Conservation (phyloP, 2,329 filamentous ascomycete species). For the Fusarium pilosicola region DNA sequence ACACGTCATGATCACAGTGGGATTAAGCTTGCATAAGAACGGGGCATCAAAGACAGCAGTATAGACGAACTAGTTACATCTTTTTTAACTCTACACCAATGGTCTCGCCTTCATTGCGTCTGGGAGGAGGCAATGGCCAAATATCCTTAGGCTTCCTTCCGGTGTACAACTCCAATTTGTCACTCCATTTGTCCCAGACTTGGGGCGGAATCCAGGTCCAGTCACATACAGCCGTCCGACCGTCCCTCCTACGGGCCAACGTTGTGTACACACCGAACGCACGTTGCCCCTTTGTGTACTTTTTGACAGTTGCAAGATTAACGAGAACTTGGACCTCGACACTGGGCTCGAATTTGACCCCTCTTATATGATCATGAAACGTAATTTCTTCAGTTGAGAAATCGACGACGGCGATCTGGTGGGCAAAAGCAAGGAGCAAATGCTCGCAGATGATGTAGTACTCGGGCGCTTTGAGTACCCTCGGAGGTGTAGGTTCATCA, state of each 20-base stretch:
- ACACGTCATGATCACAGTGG: too few relatives aligned
- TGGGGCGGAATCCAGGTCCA: background rate
- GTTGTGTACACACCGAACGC: background rate
- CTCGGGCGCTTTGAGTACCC: too few relatives aligned
- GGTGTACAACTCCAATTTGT: background rate
- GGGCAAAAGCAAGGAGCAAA: too few relatives aligned
- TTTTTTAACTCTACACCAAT: background rate
- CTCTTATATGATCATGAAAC: too few relatives aligned
- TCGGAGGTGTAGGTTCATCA: rapidly evolving
- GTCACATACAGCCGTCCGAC: background rate
- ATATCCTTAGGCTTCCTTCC: background rate
- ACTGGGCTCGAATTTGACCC: too few relatives aligned
- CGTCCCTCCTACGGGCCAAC: rapidly evolving
- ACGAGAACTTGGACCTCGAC: too few relatives aligned
- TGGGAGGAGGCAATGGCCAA: background rate
- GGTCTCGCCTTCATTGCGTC: background rate
- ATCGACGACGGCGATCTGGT: too few relatives aligned
- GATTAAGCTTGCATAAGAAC: too few relatives aligned
- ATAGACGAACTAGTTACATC: background rate
- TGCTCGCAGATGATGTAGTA: too few relatives aligned
- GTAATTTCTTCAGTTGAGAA: too few relatives aligned
- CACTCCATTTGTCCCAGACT: background rate
- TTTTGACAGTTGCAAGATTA: background rate
- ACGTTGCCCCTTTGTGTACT: background rate
- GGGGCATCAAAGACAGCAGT: background rate